Conservation (phyloP, 805 yeast genomes). For the Saturnispora kantuleensis region DNA sequence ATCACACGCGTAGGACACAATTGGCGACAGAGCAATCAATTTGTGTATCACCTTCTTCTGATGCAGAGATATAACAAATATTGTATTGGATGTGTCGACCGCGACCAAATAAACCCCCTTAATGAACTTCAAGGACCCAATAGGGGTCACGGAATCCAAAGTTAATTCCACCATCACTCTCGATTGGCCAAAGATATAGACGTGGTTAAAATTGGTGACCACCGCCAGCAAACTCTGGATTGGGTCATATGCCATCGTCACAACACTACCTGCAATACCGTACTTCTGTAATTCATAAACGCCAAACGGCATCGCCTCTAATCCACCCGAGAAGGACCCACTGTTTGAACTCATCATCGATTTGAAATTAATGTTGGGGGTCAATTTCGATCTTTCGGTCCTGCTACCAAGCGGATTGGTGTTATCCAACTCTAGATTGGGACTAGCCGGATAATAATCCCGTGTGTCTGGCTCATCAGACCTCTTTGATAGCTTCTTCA, state of each 20-base stretch:
- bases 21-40: slow-evolving; percentile 51
- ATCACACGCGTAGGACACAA: slow-evolving; percentile 67
- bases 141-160: slow-evolving; percentile 38
- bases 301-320: slow-evolving; percentile 21
- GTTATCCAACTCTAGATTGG: slow-evolving; percentile 11
- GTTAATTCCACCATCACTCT: slow-evolving; percentile 64
- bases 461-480: slow-evolving; percentile 12
- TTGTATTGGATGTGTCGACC: slow-evolving; percentile 47
- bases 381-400: not conserved
- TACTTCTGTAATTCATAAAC: slow-evolving; percentile 30
- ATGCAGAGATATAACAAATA: slow-evolving; percentile 63
- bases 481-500: slow-evolving; percentile 8
- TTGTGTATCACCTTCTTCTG: slow-evolving; percentile 51
- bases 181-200: slow-evolving; percentile 77
- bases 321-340: slow-evolving; percentile 24
- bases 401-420: not conserved
- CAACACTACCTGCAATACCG: slow-evolving; percentile 57
- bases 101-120: slow-evolving; percentile 77
- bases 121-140: slow-evolving; percentile 53
- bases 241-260: slow-evolving; percentile 73
- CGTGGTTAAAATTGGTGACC: slow-evolving; percentile 58
- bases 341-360: slow-evolving; percentile 10
- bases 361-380: slow-evolving; percentile 9
- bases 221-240: slow-evolving; percentile 79
- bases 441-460: slow-evolving; percentile 14